Evolutionary conservation across 352 stramenopile genomes (phyloP), one percentile per base, ranked within the genome.

Genomic region (Globisporangium irregulare): DNA sequence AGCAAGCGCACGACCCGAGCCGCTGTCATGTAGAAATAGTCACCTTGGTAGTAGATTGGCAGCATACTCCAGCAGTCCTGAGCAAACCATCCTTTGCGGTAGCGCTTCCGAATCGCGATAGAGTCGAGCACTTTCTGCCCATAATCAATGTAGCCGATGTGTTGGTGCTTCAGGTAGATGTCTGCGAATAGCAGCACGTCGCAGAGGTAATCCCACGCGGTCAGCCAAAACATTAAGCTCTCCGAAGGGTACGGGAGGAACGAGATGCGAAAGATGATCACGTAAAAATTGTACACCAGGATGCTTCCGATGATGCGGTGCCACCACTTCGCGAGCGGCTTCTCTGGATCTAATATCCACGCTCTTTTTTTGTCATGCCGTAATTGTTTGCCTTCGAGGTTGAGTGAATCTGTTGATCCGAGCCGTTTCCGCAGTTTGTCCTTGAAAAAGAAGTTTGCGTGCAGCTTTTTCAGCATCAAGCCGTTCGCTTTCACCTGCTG

Each of bases 271-370:
- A 82, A 89, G 4, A 81, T 67, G 41, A 87, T 79, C 15, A 65
- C 36, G 72, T 81, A 84, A 43, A 87, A 87, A 58, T 87, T 87
- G 65, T 85, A 87, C 4, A 82, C 69, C 29, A 91, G 65, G 38
- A 91, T 79, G 10, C 68, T 56, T 1, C 74, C 74, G 34, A 88
- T 79, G n/a, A 68, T 38, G 18, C 84, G 81, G 57, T 86, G 79
- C 84, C 84, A 91, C 74, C 81, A 90, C 22, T 64, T 67, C 12
- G 77, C 79, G 32, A 90, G 80, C 1, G 55, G 14, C 9, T 62
- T 62, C n/a, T 85, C 80, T 0, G 82, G 84, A 15, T 90, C 80
- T 18, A 89, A 62, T 20, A 65, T 59, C n/a, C 25, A 57, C 64
- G 54, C 59, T 54, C 66, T 34, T 9, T 63, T 65, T 32, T 70